Base-by-base conservation (phyloP, 1,284 basidiomycete species). In the Sutorius eximius region DNA sequence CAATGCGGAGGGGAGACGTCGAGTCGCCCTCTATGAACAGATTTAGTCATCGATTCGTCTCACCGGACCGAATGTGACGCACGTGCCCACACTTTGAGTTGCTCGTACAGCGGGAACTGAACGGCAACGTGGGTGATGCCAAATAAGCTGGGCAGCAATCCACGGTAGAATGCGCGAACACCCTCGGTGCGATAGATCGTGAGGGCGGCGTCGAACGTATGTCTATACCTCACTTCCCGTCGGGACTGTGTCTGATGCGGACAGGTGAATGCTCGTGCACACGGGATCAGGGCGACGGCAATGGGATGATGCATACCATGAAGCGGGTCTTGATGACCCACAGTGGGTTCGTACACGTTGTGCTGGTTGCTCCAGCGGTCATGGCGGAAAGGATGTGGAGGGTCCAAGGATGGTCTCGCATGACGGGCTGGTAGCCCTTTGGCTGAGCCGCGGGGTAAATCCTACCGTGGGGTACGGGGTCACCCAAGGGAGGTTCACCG, bases 311-410 rank as follows among this genome's bases (percentile, higher is more conserved):
- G 77, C 82, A 66, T 68, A 95, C 94, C 95, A 97, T 96, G 74
- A 97, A 97, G 24, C 95, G 85, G 20, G 95, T 97, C 77, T 97
- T 97, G 71, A 98, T 94, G 41, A 98, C 93, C 95, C 95, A 98
- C 8, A 98, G 71, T 0, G 95, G 95, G 73, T 93, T 97, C 27
- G 95, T 97, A 64, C 88, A 86, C 46, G 92, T 83, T 3, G 95
- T 96, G 63, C 94, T 95, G 12, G 88, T 80, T 9, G 91, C 93
- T 20, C 95, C 95, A 1, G 95, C 95, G 30, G 82, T 79, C 93
- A 97, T 96, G 9, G 95, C 94, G 5, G 95, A 95, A 6, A 93
- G 71, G 57, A 98, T 89, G 64, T 98, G 95, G 6, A 93, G 71
- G 6, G 83, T 79, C 89, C 89, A 92, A 3, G 88, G 83, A 65